Evolutionary conservation across 2,329 filamentous ascomycete species (phyloP).

Genomic region (Talaromyces sp.): DNA sequence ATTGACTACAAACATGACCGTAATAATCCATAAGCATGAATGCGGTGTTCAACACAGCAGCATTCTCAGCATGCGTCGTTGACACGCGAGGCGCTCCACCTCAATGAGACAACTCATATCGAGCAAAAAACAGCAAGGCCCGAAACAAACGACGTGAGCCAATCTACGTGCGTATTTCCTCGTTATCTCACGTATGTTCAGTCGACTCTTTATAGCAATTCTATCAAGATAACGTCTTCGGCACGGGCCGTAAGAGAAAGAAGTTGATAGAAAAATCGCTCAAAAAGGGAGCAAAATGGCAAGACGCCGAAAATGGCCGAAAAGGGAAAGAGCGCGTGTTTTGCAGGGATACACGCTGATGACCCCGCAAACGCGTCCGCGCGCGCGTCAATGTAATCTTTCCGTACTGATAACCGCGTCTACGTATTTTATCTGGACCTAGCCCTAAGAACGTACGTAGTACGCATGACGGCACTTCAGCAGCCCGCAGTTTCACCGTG

Average conservation of each 20-base stretch:
- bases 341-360: constrained; percentile 10
- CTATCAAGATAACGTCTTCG: constrained; percentile 4
- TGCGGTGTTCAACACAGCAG: no score
- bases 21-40: neutral
- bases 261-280: neutral
- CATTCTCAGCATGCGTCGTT: neutral
- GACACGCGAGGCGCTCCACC: constrained; percentile 1
- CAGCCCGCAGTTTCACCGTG: neutral
- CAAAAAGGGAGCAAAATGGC: neutral
- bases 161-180: neutral
- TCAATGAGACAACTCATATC: neutral
- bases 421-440: constrained; percentile 4
- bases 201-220: neutral
- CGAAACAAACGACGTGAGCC: neutral
- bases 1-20: neutral
- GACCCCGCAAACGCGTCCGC: constrained; percentile 15
- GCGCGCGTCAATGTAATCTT: constrained; percentile 18
- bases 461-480: neutral
- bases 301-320: neutral
- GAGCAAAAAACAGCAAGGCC: neutral
- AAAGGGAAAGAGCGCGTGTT: neutral
- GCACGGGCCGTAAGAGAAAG: constrained; percentile 3
- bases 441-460: neutral
- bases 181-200: neutral
- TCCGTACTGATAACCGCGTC: constrained; percentile 14